Evolutionary conservation across 2,329 filamentous ascomycete genomes (phyloP).

Genomic region (Colletotrichum ledebouriae): DNA sequence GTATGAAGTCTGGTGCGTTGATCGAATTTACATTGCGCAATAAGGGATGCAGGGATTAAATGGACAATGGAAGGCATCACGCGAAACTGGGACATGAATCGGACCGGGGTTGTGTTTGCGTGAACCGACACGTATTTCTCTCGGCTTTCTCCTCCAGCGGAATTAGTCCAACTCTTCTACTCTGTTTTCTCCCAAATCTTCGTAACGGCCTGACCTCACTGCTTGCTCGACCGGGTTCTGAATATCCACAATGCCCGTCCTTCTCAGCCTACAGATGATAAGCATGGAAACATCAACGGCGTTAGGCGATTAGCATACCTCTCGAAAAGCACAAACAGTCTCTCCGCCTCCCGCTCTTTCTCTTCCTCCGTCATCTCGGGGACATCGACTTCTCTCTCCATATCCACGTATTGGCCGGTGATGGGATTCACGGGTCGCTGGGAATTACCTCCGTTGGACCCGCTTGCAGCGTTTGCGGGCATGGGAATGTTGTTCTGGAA

Average conservation of each 20-base stretch:
- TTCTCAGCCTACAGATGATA: slow-evolving; percentile 66
- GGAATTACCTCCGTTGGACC: slow-evolving; percentile 52
- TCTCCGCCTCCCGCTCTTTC: slow-evolving; percentile 91
- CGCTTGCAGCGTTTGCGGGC: slow-evolving; percentile 74
- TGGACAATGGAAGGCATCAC: too few relatives aligned
- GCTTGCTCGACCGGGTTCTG: slow-evolving; percentile 84
- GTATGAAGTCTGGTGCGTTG: too few relatives aligned
- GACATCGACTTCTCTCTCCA: slow-evolving; percentile 69
- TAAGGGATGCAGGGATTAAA: too few relatives aligned
- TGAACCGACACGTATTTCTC: not conserved
- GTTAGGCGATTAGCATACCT: slow-evolving; percentile 63
- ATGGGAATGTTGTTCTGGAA: slow-evolving; percentile 86
- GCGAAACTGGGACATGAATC: too few relatives aligned
- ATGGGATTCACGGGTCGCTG: slow-evolving; percentile 79
- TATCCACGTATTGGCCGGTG: slow-evolving; percentile 84
- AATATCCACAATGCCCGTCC: slow-evolving; percentile 81
- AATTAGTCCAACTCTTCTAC: slow-evolving; percentile 57
- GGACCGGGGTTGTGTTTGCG: too few relatives aligned
- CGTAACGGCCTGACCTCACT: slow-evolving; percentile 76
- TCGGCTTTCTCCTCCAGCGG: not conserved
- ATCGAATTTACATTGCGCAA: too few relatives aligned
- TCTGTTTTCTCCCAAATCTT: slow-evolving; percentile 74
- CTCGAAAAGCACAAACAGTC: slow-evolving; percentile 91
- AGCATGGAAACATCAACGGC: slow-evolving; percentile 7
- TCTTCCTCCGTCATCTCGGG: slow-evolving; percentile 91